Evolutionary conservation across 495 filamentous ascomycete genomes (phyloP).

Genomic region (Mytilinidion resinicola): DNA sequence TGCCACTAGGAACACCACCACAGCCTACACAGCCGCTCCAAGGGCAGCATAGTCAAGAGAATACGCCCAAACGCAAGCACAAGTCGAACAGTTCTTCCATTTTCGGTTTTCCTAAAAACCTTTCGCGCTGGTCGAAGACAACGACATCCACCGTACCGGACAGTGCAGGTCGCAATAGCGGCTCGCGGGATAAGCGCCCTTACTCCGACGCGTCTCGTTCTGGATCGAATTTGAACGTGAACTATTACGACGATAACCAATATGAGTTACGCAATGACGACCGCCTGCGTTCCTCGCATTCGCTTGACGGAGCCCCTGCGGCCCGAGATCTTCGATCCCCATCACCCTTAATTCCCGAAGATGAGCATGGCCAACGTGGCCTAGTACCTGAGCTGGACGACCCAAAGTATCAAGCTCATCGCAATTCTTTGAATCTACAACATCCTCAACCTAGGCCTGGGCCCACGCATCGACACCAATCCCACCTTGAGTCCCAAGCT

Average conservation of each 20-base stretch:
- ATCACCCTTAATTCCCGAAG: slow-evolving; percentile 53
- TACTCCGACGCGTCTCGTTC: slow-evolving; percentile 55
- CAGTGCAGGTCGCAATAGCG: slow-evolving; percentile 47
- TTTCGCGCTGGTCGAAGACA: slow-evolving; percentile 96
- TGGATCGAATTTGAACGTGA: slow-evolving; percentile 54
- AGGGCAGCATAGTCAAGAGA: slow-evolving; percentile 60
- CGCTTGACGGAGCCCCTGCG: slow-evolving; percentile 30
- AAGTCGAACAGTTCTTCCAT: slow-evolving; percentile 84
- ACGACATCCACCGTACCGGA: slow-evolving; percentile 68
- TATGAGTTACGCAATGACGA: slow-evolving; percentile 65
- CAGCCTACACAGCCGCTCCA: slow-evolving; percentile 48
- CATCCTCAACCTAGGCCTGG: slow-evolving; percentile 86
- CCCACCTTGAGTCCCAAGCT: slow-evolving; percentile 72
- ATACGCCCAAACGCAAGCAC: slow-evolving; percentile 78
- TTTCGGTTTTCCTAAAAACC: slow-evolving; percentile 62
- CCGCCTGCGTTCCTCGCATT: slow-evolving; percentile 63
- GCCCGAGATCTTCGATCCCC: slow-evolving; percentile 42
- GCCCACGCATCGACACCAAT: slow-evolving; percentile 74
- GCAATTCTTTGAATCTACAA: slow-evolving; percentile 79
- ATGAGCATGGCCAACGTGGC: slow-evolving; percentile 24
- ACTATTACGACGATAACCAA: slow-evolving; percentile 58
- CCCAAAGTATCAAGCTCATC: slow-evolving; percentile 85
- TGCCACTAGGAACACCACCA: slow-evolving; percentile 68
- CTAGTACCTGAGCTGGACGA: slow-evolving; percentile 56
- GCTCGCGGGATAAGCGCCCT: slow-evolving; percentile 44